A percentile compares a stretch with the other conserved stretches of the same genome.
These are phyloP conservation scores for Discostella pseudostelligera DNA, from an alignment of 108 stramenopile genomes.

Conservation along the genomic window DNA sequence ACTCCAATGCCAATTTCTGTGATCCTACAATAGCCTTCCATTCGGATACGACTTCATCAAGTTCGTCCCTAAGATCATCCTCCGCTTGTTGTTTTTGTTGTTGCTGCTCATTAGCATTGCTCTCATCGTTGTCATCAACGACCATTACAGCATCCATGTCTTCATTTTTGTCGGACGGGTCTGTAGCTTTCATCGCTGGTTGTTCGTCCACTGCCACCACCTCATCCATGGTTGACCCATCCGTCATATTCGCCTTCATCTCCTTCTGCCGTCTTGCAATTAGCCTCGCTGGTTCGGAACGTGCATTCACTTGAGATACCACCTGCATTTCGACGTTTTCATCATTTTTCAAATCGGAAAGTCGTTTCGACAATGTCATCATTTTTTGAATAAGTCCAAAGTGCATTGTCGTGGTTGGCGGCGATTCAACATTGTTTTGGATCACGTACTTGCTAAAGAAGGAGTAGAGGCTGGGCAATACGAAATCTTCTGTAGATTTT, in stretches of 20 bases:
- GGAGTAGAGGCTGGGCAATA: slow-evolving; percentile 25
- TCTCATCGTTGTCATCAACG: slow-evolving; percentile 9
- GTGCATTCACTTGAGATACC: slow-evolving; percentile 49
- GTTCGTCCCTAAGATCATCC: slow-evolving; percentile 48
- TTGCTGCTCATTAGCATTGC: not conserved
- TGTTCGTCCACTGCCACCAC: not conserved
- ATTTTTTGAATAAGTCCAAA: slow-evolving; percentile 21
- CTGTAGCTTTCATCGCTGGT: not conserved
- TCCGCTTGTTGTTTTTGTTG: slow-evolving; percentile 1
- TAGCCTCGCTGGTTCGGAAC: slow-evolving; percentile 64
- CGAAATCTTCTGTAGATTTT: slow-evolving; percentile 14
- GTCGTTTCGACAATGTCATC: slow-evolving; percentile 20
- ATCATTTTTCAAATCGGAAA: slow-evolving; percentile 46
- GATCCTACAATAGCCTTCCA: slow-evolving; percentile 51
- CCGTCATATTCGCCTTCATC: slow-evolving; percentile 21
- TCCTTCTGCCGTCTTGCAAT: slow-evolving; percentile 74
- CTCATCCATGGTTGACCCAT: slow-evolving; percentile 1
- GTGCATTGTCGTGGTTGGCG: slow-evolving; percentile 5
- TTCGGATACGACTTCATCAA: slow-evolving; percentile 40
- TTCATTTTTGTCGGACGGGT: not conserved
- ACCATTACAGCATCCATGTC: slow-evolving; percentile 10
- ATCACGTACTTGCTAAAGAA: not conserved
- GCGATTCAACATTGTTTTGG: not conserved
- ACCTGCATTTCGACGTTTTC: slow-evolving; percentile 60
- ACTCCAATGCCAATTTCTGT: slow-evolving; percentile 61